Base-by-base conservation (phyloP, 805 yeast species). In the Kurtzmaniella cleridarum region DNA sequence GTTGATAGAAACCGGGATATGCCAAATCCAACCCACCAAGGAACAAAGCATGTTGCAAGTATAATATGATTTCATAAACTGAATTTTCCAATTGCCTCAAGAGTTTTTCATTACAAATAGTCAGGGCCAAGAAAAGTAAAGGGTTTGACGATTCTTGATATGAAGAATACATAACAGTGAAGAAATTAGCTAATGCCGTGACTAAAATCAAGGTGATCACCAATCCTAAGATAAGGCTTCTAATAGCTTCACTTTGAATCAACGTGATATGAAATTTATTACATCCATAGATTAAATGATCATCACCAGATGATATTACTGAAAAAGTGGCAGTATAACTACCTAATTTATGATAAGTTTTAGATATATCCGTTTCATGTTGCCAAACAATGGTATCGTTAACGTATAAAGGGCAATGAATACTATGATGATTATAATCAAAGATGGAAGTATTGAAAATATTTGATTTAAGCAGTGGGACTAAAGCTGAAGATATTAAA, bases 1-100 rank as follows among this genome's bases (percentile, higher is more conserved):
- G 83, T 43, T 73, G 82, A 42, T 70, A 76, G 49, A 75, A 79
- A 0, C 83, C 85, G 0, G 89, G 88, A 47, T 75, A 81, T 18
- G 64, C 59, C 14, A 81, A 52, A 45, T 70, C 69, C 23, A 82
- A 59, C 3, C 76, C 81, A 5, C 74, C 75, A 47, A 75, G 64
- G 51, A 79, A 76, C 32, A 78, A 68, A 1, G 79, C 73, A 59
- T 73, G 81, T 50, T 82, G 88, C 27, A 78, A 50, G 54, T 79
- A 80, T 14, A 66, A 55, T 2, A 80, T 45, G 32, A 74, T 67
- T 28, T 76, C 75, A 3, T 62, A 59, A 7, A 69, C 64, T 10
- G 73, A 69, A 1, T 86, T 83, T 35, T 76, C 78, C 33, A 79
- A 50, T 37, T 81, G 79, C 32, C 69, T 65, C 28, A 81, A 60